phyloP scores from a whole-genome alignment of 495 filamentous ascomycete species.

The Aspergillus ellipticus region DNA sequence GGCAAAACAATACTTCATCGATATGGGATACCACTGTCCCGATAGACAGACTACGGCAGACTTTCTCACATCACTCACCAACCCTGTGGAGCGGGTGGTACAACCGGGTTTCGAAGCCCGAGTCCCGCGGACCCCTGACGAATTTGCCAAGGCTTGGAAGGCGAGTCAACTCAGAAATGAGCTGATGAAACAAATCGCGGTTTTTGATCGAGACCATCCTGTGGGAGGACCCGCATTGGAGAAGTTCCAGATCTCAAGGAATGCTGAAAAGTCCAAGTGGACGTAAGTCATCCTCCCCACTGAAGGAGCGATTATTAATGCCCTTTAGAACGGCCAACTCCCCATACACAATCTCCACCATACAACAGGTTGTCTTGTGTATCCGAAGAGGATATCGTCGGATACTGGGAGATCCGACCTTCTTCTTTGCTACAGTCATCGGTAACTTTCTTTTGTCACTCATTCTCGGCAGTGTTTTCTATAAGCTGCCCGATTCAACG shows the following conservation, averaged over 20 bases:
- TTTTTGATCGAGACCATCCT: constrained; percentile 33
- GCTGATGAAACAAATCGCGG: constrained; percentile 41
- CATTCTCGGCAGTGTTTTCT: constrained; percentile 77
- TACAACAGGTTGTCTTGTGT: constrained; percentile 37
- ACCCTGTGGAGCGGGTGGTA: constrained; percentile 52
- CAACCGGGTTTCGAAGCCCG: constrained; percentile 53
- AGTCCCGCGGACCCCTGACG: constrained; percentile 60
- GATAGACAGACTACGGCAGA: constrained; percentile 57
- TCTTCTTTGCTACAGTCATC: constrained; percentile 62
- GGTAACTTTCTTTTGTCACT: constrained; percentile 69
- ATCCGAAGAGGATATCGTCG: constrained; percentile 41
- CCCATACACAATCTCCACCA: constrained; percentile 34
- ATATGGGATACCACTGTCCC: constrained; percentile 54
- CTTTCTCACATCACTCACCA: constrained; percentile 68
- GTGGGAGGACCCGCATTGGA: constrained; percentile 15
- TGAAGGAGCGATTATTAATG: not conserved
- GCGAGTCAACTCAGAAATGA: constrained; percentile 39
- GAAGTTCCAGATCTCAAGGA: constrained; percentile 18
- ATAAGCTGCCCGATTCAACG: constrained; percentile 58
- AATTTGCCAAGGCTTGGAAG: constrained; percentile 56
- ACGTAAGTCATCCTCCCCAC: constrained; percentile 20
- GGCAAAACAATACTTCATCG: constrained; percentile 54
- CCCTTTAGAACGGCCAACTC: constrained; percentile 16
- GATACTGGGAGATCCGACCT: constrained; percentile 63
- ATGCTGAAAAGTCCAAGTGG: constrained; percentile 13